Evolutionary conservation across 2,329 filamentous ascomycete genomes (phyloP).

Genomic region (Venturia aucupariae): DNA sequence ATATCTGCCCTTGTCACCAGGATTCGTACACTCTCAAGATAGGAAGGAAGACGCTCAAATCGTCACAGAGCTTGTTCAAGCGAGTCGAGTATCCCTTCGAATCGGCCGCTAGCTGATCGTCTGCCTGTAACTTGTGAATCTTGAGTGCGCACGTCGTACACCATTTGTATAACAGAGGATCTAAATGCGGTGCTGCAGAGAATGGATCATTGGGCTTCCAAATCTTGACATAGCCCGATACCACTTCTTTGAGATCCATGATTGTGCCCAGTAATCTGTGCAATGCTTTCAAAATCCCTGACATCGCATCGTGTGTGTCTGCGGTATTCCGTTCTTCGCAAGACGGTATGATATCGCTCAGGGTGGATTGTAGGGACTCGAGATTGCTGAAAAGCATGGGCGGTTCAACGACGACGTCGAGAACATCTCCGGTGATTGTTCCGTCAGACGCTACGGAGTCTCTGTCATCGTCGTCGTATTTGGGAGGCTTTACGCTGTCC

Average conservation of each 20-base stretch:
- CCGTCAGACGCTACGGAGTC: background rate
- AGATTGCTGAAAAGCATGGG: background rate
- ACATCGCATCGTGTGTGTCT: background rate
- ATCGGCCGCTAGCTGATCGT: background rate
- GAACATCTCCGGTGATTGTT: background rate
- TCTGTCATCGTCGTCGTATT: background rate
- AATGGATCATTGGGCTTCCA: background rate
- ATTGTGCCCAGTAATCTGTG: background rate
- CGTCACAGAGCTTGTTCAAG: background rate
- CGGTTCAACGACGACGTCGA: background rate
- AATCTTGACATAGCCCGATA: background rate
- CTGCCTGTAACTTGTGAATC: background rate
- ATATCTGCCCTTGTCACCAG: background rate
- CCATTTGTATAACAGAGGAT: slow-evolving; percentile 2
- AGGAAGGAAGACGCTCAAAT: background rate
- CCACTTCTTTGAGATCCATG: slow-evolving; percentile 1
- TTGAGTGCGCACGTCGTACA: background rate
- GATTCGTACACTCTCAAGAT: background rate
- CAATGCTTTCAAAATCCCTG: background rate
- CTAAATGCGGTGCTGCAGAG: background rate
- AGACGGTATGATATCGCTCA: background rate
- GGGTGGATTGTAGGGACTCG: background rate
- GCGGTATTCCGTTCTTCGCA: background rate
- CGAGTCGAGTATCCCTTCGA: background rate
- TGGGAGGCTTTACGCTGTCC: background rate